phyloP scores from a whole-genome alignment of 208 protist genomes.

The Trypanosoma grayi region DNA sequence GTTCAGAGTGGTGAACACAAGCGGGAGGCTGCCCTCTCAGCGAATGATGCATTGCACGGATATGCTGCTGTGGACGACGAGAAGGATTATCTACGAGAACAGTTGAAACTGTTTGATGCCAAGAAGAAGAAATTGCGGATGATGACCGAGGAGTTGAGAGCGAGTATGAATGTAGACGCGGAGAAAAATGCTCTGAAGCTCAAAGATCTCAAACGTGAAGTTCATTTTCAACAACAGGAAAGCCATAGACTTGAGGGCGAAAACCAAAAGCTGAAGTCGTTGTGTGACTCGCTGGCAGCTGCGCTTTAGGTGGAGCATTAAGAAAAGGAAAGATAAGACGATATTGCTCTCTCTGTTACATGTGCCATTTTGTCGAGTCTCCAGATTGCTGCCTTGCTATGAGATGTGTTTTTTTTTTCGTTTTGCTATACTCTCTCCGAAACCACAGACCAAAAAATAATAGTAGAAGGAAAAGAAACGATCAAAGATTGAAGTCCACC shows the following conservation, averaged over 20 bases:
- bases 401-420: too few relatives aligned
- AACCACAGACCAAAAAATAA: too few relatives aligned
- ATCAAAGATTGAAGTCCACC: not conserved
- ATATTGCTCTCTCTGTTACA: too few relatives aligned
- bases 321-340: too few relatives aligned
- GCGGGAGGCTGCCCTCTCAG: slow-evolving; percentile 41
- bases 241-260: slow-evolving; percentile 60
- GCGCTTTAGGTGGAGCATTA: slow-evolving; percentile 26
- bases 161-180: slow-evolving; percentile 42
- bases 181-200: slow-evolving; percentile 55
- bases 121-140: slow-evolving; percentile 45
- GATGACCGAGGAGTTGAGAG: slow-evolving; percentile 55
- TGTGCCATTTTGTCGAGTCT: too few relatives aligned
- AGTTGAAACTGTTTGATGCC: slow-evolving; percentile 53
- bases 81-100: slow-evolving; percentile 52
- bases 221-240: slow-evolving; percentile 68
- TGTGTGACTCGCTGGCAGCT: slow-evolving; percentile 66
- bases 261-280: slow-evolving; percentile 56
- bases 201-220: slow-evolving; percentile 51
- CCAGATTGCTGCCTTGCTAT: too few relatives aligned
- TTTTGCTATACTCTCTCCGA: too few relatives aligned
- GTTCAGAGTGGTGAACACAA: slow-evolving; percentile 36
- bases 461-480: too few relatives aligned
- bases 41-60: slow-evolving; percentile 33
- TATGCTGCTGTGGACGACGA: slow-evolving; percentile 53